A percentile compares a stretch with the other conserved stretches of the same genome.
Evolutionary conservation across 169 alveolate genomes (phyloP).

Genomic region (Eimeria sp.): DNA sequence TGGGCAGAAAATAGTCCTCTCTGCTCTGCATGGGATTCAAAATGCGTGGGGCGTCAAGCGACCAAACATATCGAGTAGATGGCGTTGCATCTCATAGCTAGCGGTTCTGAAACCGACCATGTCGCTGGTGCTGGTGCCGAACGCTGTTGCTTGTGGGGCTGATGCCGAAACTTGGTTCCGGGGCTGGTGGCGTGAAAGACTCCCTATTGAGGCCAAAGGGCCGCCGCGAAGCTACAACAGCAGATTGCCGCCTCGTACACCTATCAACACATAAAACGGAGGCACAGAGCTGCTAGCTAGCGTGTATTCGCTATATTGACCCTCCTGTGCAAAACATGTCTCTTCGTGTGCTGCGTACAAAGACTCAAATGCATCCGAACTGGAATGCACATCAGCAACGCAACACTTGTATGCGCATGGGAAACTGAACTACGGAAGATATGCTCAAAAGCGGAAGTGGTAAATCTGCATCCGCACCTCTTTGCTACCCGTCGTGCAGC

Average conservation of each 20-base stretch:
- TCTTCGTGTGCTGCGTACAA: background rate
- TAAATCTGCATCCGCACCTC: background rate
- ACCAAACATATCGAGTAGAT: background rate
- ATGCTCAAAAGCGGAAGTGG: background rate
- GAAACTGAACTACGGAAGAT: background rate
- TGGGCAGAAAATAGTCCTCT: background rate
- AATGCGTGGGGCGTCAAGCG: background rate
- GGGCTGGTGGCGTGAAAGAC: background rate
- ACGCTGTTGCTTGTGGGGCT: background rate
- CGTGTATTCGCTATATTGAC: too few relatives aligned
- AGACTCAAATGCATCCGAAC: background rate
- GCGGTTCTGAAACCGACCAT: background rate
- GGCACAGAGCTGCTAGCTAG: background rate
- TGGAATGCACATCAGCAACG: background rate
- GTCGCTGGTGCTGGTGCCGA: background rate
- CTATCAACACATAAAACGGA: background rate
- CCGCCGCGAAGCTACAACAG: background rate
- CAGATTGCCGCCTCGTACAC: background rate
- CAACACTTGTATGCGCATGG: background rate
- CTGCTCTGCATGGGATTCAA: background rate
- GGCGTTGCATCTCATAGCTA: background rate
- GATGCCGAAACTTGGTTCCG: background rate
- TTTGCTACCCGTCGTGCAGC: constrained; percentile 3
- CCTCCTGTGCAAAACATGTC: background rate
- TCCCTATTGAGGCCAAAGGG: background rate